These are phyloP conservation scores for Calophaca sinica DNA, from an alignment of 306 rosid species.

Conservation along the genomic window DNA sequence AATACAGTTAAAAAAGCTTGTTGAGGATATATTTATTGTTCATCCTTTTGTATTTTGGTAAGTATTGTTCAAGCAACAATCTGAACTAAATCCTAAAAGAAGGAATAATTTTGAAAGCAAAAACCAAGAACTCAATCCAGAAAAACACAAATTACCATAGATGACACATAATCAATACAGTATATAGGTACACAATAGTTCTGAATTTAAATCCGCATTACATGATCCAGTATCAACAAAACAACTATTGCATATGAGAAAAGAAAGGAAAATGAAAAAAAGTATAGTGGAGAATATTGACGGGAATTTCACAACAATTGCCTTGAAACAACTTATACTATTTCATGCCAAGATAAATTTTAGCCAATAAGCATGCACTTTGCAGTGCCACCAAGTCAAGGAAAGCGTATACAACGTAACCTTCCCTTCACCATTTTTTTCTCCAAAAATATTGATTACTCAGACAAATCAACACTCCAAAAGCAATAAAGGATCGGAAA, in stretches of 20 bases:
- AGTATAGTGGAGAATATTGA: background rate
- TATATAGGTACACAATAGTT: background rate
- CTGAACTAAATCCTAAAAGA: conserved; percentile 2
- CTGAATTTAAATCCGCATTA: conserved; percentile 5
- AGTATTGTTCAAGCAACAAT: conserved; percentile 30
- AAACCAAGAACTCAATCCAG: conserved; percentile 7
- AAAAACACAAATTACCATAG: background rate
- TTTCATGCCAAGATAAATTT: conserved; percentile 1
- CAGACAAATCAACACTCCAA: conserved; percentile 9
- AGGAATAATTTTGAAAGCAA: background rate
- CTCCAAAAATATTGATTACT: conserved; percentile 16
- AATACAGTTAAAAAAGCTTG: conserved; percentile 29
- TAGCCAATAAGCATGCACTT: background rate
- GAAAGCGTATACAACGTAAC: background rate
- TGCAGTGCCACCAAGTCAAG: background rate
- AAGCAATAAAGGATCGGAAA: background rate
- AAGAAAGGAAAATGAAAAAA: background rate
- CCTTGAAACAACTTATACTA: background rate
- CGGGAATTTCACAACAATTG: background rate
- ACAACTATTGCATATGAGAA: background rate
- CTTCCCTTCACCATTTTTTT: too few relatives aligned
- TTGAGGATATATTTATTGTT: conserved; percentile 13
- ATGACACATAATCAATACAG: conserved; percentile 12
- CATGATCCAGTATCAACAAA: conserved; percentile 17
- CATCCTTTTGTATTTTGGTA: background rate